Percentiles rank a stretch among this genome's conserved stretches.
Evolutionary conservation across 2,329 filamentous ascomycete species (phyloP).

Genomic region (Arachnomyces sp.): DNA sequence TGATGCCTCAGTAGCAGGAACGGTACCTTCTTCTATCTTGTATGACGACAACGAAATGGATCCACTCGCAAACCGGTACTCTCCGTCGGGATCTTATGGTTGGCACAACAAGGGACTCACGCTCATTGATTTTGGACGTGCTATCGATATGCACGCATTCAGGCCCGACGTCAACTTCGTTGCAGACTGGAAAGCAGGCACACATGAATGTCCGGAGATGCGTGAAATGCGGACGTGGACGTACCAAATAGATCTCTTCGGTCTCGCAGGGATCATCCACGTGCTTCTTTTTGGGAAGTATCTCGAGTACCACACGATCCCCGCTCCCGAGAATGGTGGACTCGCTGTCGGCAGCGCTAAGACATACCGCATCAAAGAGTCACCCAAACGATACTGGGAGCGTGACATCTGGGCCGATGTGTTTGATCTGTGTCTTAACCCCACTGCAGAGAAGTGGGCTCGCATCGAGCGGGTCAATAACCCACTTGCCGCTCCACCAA

Average conservation of each 20-base stretch:
- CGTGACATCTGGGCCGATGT: conserved; percentile 78
- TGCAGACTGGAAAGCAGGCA: conserved; percentile 85
- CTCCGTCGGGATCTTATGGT: conserved; percentile 63
- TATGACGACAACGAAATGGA: conserved; percentile 18
- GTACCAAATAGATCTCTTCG: conserved; percentile 94
- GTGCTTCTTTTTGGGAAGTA: conserved; percentile 89
- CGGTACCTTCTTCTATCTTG: conserved; percentile 24
- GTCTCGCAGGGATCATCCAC: conserved; percentile 80
- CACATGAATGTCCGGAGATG: conserved; percentile 91
- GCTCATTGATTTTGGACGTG: conserved; percentile 90
- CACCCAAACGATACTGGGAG: conserved; percentile 93
- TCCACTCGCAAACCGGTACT: conserved; percentile 51
- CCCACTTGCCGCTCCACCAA: background rate
- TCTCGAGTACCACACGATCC: conserved; percentile 62
- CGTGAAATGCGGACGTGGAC: conserved; percentile 92
- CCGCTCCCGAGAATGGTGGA: conserved; percentile 23
- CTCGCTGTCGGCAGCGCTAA: conserved; percentile 35
- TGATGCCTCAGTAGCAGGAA: conserved; percentile 40
- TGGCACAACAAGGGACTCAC: conserved; percentile 75
- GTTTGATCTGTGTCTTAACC: conserved; percentile 83
- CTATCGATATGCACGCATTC: conserved; percentile 89
- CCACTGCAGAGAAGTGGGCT: conserved; percentile 50
- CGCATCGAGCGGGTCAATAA: conserved; percentile 46
- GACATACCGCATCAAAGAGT: conserved; percentile 73
- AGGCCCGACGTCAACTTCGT: conserved; percentile 72